Base-by-base conservation (phyloP, 2,329 filamentous ascomycete species). In the Colletotrichum lini region DNA sequence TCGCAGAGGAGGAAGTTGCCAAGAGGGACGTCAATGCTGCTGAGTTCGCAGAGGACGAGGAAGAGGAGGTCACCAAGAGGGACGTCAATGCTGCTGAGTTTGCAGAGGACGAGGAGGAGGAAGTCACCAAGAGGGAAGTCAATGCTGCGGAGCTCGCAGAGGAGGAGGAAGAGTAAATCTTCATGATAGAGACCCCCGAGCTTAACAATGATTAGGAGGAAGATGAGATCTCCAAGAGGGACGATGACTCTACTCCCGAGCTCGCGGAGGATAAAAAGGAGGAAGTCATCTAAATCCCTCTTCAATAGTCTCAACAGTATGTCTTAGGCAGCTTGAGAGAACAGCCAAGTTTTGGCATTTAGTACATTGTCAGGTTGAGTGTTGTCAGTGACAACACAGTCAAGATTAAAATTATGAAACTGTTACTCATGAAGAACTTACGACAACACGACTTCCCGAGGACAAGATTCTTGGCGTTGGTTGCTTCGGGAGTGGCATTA, bases 361-460 rank as follows among this genome's bases (percentile, higher is more conserved):
- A 13, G 26, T 10, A n/a, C 15, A 8, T 13, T 54, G 9, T 10
- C 30, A 7, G n/a, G 18, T 13, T 63, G 16, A 84, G 70, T 2
- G 79, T 12, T 53, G 8, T 4, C 4, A 18, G 26, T 3, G 50
- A 15, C 15, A 15, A 16, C 8, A 18, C 18, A n/a, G 2, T 30
- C 16, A 12, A 38, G 1, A 38, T 38, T 10, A 10, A 38, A 30
- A 35, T 21, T 4, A 35, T 35, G 8, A 30, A 53, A 53, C 15
- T 35, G 6, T 53, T 2, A 18, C 12, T 35, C 9, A 4, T 10
- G 8, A 35, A 10, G 4, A 30, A 35, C 30, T 9, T 8, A 2
- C 26, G 23, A 18, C 18, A 3, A 23, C 4, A 4, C 3, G 8
- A 1, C 0, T 9, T 9, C 3, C 4, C 10, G 23, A 12, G 15